Conservation (phyloP, 768 basidiomycete species). For the Mycena venus region DNA sequence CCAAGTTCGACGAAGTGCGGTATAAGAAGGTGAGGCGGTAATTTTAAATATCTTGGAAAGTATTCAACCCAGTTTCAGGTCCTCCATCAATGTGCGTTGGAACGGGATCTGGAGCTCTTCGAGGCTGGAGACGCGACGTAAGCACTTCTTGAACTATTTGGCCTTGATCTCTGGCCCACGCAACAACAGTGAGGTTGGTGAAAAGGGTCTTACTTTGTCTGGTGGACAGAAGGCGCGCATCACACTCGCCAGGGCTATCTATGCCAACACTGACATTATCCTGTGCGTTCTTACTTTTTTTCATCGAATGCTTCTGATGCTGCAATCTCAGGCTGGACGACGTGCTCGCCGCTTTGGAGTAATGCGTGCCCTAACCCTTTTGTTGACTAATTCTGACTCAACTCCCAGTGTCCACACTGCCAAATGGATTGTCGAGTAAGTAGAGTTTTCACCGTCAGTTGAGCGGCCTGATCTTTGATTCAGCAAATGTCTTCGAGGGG, state of each 20-base stretch:
- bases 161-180: too few species aligned
- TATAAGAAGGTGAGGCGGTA: slow-evolving; percentile 68
- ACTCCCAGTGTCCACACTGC: slow-evolving; percentile 58
- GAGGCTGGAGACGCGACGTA: slow-evolving; percentile 78
- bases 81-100: slow-evolving; percentile 80
- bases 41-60: not conserved
- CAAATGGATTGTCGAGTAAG: slow-evolving; percentile 61
- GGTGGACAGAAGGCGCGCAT: slow-evolving; percentile 62
- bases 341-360: slow-evolving; percentile 48
- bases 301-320: not conserved
- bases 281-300: slow-evolving; percentile 33
- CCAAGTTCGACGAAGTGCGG: slow-evolving; percentile 79
- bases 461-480: not conserved
- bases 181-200: slow-evolving; percentile 55
- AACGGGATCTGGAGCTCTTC: slow-evolving; percentile 78
- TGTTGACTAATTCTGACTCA: slow-evolving; percentile 43
- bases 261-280: slow-evolving; percentile 55
- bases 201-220: slow-evolving; percentile 64
- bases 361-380: slow-evolving; percentile 33
- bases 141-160: slow-evolving; percentile 43
- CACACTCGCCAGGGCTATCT: slow-evolving; percentile 60
- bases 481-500: slow-evolving; percentile 57
- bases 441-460: not conserved
- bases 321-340: not conserved
- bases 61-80: slow-evolving; percentile 48